These are phyloP conservation scores for Rhizopogon hawkerae DNA, from an alignment of 1,284 basidiomycete genomes.

Conservation along the genomic window DNA sequence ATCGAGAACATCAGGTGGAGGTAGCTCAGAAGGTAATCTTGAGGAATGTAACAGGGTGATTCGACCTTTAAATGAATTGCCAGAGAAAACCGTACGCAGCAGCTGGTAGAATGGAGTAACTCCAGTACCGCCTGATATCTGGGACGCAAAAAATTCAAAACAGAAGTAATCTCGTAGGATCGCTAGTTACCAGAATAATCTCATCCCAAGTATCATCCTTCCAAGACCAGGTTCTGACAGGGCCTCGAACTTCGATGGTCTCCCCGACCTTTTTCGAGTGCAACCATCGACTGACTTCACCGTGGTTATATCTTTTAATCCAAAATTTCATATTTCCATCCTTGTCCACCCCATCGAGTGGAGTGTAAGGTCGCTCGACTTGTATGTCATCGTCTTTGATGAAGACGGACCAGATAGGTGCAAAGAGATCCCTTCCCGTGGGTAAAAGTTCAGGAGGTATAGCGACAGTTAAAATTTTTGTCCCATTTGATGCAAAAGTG, in stretches of 20 bases:
- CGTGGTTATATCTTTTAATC: constrained; percentile 70
- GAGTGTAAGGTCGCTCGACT: constrained; percentile 82
- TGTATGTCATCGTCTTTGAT: constrained; percentile 84
- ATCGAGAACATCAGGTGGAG: constrained; percentile 49
- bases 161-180: constrained; percentile 1
- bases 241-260: constrained; percentile 67
- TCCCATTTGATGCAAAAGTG: constrained; percentile 41
- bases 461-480: constrained; percentile 55
- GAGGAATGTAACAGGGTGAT: constrained; percentile 70
- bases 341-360: constrained; percentile 58
- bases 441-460: constrained; percentile 42
- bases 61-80: constrained; percentile 32
- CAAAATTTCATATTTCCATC: constrained; percentile 61
- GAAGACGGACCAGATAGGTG: constrained; percentile 67
- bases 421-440: constrained; percentile 15
- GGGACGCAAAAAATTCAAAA: constrained; percentile 1
- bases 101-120: constrained; percentile 75
- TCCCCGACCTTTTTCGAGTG: constrained; percentile 64
- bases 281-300: constrained; percentile 77
- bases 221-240: constrained; percentile 66
- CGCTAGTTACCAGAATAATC: constrained; percentile 53
- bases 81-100: constrained; percentile 36
- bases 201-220: constrained; percentile 61
- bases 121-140: constrained; percentile 81
- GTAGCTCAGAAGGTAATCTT: constrained; percentile 50